Conservation (phyloP, 495 filamentous ascomycete genomes). For the Aspergillus sparsus region DNA sequence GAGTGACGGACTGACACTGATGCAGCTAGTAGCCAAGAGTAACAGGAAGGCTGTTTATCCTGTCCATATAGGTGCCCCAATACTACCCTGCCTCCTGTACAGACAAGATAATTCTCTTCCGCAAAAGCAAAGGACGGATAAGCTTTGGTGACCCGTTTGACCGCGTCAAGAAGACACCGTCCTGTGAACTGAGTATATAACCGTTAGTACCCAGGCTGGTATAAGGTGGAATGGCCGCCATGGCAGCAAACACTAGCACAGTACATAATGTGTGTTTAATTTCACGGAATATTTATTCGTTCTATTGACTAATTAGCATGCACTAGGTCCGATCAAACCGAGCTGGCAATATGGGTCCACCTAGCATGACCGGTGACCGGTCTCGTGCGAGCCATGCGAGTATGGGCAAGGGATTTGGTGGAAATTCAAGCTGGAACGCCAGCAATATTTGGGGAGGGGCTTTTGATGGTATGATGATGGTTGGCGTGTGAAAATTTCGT, state of each 20-base stretch:
- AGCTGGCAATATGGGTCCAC: conserved; percentile 41
- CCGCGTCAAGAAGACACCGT: neutral
- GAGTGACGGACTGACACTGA: conserved; percentile 16
- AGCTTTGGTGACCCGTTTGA: neutral
- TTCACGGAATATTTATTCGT: neutral
- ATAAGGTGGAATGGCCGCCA: conserved; percentile 40
- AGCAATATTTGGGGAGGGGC: conserved; percentile 61
- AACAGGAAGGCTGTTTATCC: conserved; percentile 16
- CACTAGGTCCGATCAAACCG: conserved; percentile 42
- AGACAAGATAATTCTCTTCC: neutral
- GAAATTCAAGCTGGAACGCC: conserved; percentile 53
- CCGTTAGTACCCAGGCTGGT: conserved; percentile 13
- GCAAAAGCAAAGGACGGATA: neutral
- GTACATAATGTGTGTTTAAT: conserved; percentile 43
- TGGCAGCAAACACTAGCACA: conserved; percentile 41
- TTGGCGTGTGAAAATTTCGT: neutral
- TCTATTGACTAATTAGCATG: conserved; percentile 1
- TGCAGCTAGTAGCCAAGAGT: conserved; percentile 16
- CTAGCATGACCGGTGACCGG: conserved; percentile 43
- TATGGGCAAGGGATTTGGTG: conserved; percentile 48
- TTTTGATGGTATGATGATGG: conserved; percentile 42
- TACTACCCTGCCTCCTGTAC: neutral
- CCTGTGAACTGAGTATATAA: conserved; percentile 34
- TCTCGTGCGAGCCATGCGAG: conserved; percentile 37
- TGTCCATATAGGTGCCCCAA: neutral